Base-by-base conservation (phyloP, 345 rosid genomes). In the Draba incana region DNA sequence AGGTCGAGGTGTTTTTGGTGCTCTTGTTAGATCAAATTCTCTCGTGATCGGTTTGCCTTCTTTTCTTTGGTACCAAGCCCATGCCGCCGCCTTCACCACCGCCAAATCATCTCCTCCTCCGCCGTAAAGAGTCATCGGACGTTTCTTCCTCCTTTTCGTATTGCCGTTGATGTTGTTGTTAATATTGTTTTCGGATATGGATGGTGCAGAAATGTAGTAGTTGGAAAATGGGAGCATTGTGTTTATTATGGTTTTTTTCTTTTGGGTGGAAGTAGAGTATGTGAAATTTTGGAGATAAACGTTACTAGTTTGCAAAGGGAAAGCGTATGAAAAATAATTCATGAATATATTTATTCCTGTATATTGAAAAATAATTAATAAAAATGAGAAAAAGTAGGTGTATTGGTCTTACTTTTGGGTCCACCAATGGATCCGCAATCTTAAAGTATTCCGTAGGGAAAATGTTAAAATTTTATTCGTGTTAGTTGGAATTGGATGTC, bases 11-110 rank as follows among this genome's bases (percentile, higher is more conserved):
- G 74, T 59, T n/a, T 30, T 62, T 35, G 68, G 10, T 55, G 69
- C 79, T 23, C 68, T 72, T n/a, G 64, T 57, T 31, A 69, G 44
- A 4, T 75, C 69, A 14, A 80, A 82, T 56, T 83, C 89, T 51
- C 75, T 69, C 11, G 51, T 53, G 8, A 74, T 62, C 0, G 81
- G 76, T 60, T 78, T 83, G 4, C 81, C 77, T 12, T 84, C 82
- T 1, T 87, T 79, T 9, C 86, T 74, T 52, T 81, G 81, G 58
- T 84, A 80, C 98, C 95, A 92, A 23, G 98, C 98, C 98, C 98
- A 92, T 27, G 97, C 98, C 23, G 96, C 98, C 2, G 98, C 96
- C 64, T 88, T 92, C 38, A 74, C 79, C 23, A 72, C 20, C 2
- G 77, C 80, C 39, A 86, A 57, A 39, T 84, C 83, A 49, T 82